Conservation (phyloP, 805 yeast species). For the Millerozyma acaciae region DNA sequence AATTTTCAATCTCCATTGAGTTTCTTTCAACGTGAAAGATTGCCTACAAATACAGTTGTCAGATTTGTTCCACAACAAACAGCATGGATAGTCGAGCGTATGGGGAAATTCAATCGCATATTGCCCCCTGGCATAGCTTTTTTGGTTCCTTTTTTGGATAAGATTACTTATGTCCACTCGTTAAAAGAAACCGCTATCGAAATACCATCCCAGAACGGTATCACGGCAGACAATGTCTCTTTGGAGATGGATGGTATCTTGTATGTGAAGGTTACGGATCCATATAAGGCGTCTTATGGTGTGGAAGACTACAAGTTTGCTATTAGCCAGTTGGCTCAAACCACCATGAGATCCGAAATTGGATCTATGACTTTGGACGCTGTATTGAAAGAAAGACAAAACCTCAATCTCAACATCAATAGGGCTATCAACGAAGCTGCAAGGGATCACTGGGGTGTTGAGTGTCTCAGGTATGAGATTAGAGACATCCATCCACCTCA, state of each 20-base stretch:
- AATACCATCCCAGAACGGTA: slow-evolving; percentile 79
- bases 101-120: slow-evolving; percentile 73
- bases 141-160: slow-evolving; percentile 68
- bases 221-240: slow-evolving; percentile 81
- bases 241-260: slow-evolving; percentile 82
- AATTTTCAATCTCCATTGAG: slow-evolving; percentile 27
- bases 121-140: slow-evolving; percentile 77
- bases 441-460: slow-evolving; percentile 73
- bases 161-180: slow-evolving; percentile 76
- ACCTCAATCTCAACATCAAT: slow-evolving; percentile 69
- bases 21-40: slow-evolving; percentile 56
- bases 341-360: slow-evolving; percentile 87
- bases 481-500: slow-evolving; percentile 85
- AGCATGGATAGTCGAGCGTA: slow-evolving; percentile 87
- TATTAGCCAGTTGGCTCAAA: slow-evolving; percentile 79
- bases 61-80: slow-evolving; percentile 87
- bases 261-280: slow-evolving; percentile 72
- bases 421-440: slow-evolving; percentile 82
- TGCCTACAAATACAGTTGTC: slow-evolving; percentile 73
- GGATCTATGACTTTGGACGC: slow-evolving; percentile 79
- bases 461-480: slow-evolving; percentile 80
- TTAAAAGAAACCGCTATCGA: slow-evolving; percentile 83
- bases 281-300: slow-evolving; percentile 83
- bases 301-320: slow-evolving; percentile 88
- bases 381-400: slow-evolving; percentile 72